Conservation (phyloP, 257 asterid genomes). For the Salvia hispanica region DNA sequence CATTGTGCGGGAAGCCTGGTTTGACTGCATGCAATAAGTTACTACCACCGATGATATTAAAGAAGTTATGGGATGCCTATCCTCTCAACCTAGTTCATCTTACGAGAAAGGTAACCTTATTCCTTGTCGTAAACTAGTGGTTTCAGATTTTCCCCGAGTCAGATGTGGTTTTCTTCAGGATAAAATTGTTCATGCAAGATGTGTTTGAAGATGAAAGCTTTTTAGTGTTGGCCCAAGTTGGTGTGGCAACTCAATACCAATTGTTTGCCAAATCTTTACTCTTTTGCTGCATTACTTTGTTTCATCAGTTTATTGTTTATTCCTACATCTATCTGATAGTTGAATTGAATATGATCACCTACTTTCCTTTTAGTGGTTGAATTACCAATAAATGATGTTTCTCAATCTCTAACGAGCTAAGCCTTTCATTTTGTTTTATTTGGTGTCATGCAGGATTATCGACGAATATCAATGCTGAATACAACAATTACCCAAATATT, state of each 20-base stretch:
- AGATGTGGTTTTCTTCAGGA: constrained; percentile 14
- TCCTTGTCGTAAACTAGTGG: background rate
- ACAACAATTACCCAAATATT: constrained; percentile 60
- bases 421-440: constrained; percentile 27
- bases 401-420: constrained; percentile 4
- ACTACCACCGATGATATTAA: constrained; percentile 49
- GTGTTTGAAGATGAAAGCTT: background rate
- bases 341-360: constrained; percentile 1
- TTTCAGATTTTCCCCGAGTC: constrained; percentile 14
- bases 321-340: constrained; percentile 20
- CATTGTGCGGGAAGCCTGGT: constrained; percentile 34
- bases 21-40: constrained; percentile 33
- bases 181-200: constrained; percentile 19
- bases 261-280: constrained; percentile 1
- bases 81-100: constrained; percentile 60
- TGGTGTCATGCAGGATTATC: constrained; percentile 67
- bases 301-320: constrained; percentile 22
- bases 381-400: background rate
- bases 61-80: constrained; percentile 78
- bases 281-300: background rate
- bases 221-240: constrained; percentile 13
- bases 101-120: constrained; percentile 57
- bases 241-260: constrained; percentile 2
- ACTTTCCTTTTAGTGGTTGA: constrained; percentile 13
- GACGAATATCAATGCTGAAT: constrained; percentile 63